Conservation (phyloP, 2,329 filamentous ascomycete species). For the Fusarium virguliforme region DNA sequence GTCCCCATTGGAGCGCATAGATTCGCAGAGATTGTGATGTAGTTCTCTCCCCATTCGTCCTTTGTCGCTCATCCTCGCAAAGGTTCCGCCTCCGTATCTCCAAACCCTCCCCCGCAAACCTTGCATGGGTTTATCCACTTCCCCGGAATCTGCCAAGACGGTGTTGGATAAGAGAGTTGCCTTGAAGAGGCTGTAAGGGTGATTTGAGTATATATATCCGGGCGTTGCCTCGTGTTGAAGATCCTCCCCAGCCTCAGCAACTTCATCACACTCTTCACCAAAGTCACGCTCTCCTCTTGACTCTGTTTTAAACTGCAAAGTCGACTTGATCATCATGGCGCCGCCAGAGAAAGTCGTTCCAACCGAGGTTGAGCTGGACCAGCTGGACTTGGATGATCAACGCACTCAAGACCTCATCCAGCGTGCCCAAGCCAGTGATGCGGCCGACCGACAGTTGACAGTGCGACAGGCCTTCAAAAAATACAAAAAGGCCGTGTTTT, state of each 20-base stretch:
- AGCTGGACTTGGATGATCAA: constrained; percentile 30
- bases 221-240: constrained; percentile 4
- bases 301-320: not conserved
- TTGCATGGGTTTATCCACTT: constrained; percentile 25
- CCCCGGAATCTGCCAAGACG: constrained; percentile 25
- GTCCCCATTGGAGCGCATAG: constrained; percentile 23
- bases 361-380: constrained; percentile 33
- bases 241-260: not conserved
- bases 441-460: constrained; percentile 44
- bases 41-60: constrained; percentile 16
- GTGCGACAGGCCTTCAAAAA: constrained; percentile 48
- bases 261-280: not conserved
- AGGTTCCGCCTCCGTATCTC: constrained; percentile 19
- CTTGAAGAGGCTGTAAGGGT: constrained; percentile 1
- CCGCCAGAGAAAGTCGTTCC: constrained; percentile 33
- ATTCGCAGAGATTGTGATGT: constrained; percentile 2
- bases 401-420: constrained; percentile 33
- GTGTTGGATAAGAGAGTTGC: constrained; percentile 11
- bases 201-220: constrained; percentile 13
- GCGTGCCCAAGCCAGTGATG: constrained; percentile 35
- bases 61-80: not conserved
- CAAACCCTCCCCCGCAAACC: constrained; percentile 21
- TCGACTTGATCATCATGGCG: constrained; percentile 9
- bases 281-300: not conserved
- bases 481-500: constrained; percentile 53